Conservation (phyloP, 352 stramenopile genomes). For the Phytophthora cactorum region DNA sequence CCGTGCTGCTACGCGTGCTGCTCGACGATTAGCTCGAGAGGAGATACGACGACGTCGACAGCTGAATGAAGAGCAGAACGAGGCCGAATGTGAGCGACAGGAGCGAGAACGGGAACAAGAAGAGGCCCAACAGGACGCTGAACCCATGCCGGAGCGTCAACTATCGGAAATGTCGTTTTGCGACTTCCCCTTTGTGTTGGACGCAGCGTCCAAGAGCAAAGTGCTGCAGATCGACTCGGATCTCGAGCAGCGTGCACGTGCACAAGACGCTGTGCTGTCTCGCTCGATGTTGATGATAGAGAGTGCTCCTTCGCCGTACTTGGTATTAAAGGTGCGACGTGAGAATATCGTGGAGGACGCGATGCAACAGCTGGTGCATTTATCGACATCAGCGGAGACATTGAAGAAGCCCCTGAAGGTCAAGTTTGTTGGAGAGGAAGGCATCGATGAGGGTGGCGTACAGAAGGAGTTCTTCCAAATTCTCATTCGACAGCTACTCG, state of each 20-base stretch:
- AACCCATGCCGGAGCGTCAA: slow-evolving; percentile 53
- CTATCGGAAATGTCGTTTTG: slow-evolving; percentile 85
- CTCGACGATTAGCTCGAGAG: slow-evolving; percentile 23
- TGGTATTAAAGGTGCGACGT: slow-evolving; percentile 70
- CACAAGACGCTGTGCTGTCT: slow-evolving; percentile 61
- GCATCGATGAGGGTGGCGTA: slow-evolving; percentile 81
- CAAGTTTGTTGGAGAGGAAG: slow-evolving; percentile 86
- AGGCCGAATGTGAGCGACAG: slow-evolving; percentile 21
- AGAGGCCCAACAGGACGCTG: slow-evolving; percentile 10
- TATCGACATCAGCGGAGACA: slow-evolving; percentile 53
- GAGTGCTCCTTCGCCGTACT: slow-evolving; percentile 52
- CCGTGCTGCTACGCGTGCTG: slow-evolving; percentile 26
- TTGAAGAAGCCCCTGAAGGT: slow-evolving; percentile 86
- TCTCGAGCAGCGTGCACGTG: slow-evolving; percentile 64
- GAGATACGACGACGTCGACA: slow-evolving; percentile 28
- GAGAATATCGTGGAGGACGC: slow-evolving; percentile 82
- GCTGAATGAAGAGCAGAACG: slow-evolving; percentile 20
- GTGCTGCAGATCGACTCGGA: slow-evolving; percentile 83
- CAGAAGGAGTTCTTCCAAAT: slow-evolving; percentile 90
- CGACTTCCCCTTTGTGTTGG: slow-evolving; percentile 81
- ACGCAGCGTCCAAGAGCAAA: slow-evolving; percentile 79
- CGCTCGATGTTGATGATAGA: slow-evolving; percentile 37
- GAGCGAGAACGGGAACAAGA: slow-evolving; percentile 26
- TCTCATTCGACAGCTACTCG: slow-evolving; percentile 72
- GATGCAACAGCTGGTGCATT: slow-evolving; percentile 71